These are phyloP conservation scores for Ceratonia siliqua DNA, from an alignment of 306 rosid genomes.

Conservation along the genomic window DNA sequence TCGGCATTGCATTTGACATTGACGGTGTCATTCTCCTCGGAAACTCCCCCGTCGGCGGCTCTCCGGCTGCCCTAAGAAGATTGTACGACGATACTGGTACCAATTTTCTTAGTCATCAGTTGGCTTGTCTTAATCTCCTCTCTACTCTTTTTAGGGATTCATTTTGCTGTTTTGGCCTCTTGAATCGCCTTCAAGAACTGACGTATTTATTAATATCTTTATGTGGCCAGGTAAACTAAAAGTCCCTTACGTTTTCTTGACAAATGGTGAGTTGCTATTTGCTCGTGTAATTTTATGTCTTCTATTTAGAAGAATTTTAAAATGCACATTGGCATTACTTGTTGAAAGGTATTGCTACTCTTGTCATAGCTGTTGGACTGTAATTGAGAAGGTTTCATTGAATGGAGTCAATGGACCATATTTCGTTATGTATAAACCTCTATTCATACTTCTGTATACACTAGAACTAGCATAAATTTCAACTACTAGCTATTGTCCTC, in stretches of 20 bases:
- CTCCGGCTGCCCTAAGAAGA: conserved; percentile 63
- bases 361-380: not conserved
- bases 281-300: conserved; percentile 12
- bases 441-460: not conserved
- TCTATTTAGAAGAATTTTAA: not conserved
- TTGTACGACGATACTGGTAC: conserved; percentile 64
- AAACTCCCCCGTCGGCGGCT: conserved; percentile 74
- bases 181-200: not conserved
- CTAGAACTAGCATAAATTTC: not conserved
- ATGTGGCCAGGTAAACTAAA: conserved; percentile 54
- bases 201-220: conserved; percentile 22
- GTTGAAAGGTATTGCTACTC: not conserved
- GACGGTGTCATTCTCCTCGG: conserved; percentile 89
- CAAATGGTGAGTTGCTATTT: conserved; percentile 71
- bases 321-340: not conserved
- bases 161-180: not conserved
- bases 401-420: not conserved
- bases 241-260: conserved; percentile 77
- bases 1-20: conserved; percentile 91
- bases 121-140: not conserved
- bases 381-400: not conserved
- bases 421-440: not conserved
- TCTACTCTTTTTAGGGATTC: not conserved
- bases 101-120: not conserved
- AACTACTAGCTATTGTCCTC: not conserved